Evolutionary conservation across 164 flowering plant species (phyloP).

Genomic region (Annona squamosa): DNA sequence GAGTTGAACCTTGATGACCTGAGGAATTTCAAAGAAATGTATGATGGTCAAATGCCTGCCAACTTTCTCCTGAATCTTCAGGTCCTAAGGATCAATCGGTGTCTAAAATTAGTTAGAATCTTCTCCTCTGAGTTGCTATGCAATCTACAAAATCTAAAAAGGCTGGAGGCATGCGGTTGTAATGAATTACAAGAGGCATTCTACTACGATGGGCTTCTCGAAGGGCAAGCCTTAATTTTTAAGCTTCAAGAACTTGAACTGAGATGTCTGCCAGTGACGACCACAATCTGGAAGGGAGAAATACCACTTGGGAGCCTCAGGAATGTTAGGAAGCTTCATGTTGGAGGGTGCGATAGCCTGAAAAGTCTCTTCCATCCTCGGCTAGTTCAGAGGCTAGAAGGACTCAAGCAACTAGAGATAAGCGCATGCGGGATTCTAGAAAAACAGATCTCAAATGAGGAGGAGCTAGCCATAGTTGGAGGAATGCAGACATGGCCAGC

Average conservation of each 20-base stretch:
- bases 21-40: not conserved
- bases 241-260: not conserved
- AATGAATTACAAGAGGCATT: not conserved
- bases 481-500: not conserved
- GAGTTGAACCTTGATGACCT: not conserved
- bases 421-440: not conserved
- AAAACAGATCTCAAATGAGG: conserved; percentile 1
- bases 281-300: conserved; percentile 3
- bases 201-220: not conserved
- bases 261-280: not conserved
- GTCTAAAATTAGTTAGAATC: not conserved
- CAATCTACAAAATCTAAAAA: not conserved
- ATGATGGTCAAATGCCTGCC: too few relatives aligned
- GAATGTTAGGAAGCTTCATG: not conserved
- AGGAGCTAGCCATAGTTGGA: not conserved
- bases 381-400: too few relatives aligned
- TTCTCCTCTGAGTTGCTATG: not conserved
- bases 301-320: conserved; percentile 5
- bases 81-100: not conserved
- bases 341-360: not conserved
- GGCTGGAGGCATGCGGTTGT: not conserved
- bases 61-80: not conserved
- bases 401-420: not conserved
- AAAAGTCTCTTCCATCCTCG: not conserved
- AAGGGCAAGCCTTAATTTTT: not conserved